These are phyloP conservation scores for Aspergillus carbonarius DNA, from an alignment of 2,329 filamentous ascomycete species.

Conservation along the genomic window DNA sequence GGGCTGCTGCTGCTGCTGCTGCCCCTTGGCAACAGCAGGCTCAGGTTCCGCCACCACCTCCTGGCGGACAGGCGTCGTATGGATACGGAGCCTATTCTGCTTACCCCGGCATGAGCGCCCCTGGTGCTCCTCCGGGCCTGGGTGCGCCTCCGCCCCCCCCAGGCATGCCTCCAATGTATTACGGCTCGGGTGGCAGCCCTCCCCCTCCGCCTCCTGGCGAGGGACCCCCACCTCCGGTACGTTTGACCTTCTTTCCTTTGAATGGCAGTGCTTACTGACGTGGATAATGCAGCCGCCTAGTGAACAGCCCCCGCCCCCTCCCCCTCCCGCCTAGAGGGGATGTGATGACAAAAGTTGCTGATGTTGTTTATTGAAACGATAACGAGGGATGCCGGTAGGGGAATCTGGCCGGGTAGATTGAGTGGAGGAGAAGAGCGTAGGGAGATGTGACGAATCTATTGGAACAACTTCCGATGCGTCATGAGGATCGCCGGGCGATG, in stretches of 20 bases:
- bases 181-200: constrained; percentile 38
- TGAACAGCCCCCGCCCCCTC: constrained; percentile 63
- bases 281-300: constrained; percentile 43
- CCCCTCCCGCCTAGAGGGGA: constrained; percentile 45
- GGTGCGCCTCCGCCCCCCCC: constrained; percentile 46
- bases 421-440: background rate
- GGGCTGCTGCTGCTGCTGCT: constrained; percentile 51
- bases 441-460: background rate
- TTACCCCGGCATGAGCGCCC: constrained; percentile 51
- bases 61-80: constrained; percentile 49
- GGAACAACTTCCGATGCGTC: background rate
- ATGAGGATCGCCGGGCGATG: background rate
- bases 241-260: constrained; percentile 6
- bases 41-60: constrained; percentile 46
- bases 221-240: constrained; percentile 43
- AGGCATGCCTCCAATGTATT: constrained; percentile 44
- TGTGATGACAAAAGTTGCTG: background rate
- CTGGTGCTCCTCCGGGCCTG: constrained; percentile 53
- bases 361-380: background rate
- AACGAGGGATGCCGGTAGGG: background rate
- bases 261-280: background rate
- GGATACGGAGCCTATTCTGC: constrained; percentile 57
- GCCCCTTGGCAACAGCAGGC: constrained; percentile 67
- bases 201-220: constrained; percentile 45
- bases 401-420: background rate